Base-by-base conservation (phyloP, 2,329 filamentous ascomycete species). In the Lasiodiplodia citricola region DNA sequence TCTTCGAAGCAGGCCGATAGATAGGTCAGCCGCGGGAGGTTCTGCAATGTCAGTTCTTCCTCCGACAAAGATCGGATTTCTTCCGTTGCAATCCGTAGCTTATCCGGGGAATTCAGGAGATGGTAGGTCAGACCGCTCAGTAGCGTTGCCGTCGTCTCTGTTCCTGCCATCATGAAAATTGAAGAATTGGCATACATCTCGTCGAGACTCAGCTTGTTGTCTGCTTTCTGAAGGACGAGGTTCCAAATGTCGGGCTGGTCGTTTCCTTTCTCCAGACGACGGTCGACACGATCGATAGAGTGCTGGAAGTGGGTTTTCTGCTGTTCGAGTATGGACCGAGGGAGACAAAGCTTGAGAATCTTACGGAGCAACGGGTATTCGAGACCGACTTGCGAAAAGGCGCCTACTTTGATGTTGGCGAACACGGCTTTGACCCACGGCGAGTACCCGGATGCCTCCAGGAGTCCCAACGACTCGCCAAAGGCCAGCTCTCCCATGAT, bases 101-200 rank as follows among this genome's bases (percentile, higher is more conserved):
- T 35, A 35, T 35, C 31, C 8, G 31, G 31, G 8, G 31, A 10
- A 1, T 35, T 66, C 13, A 80, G 70, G 0, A 85, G 73, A 0
- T 77, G 73, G 55, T 76, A 83, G 0, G 78, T 79, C 0, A 75
- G 72, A 1, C 80, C 81, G 0, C 75, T 72, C 2, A 83, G 70
- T 8, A 77, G 70, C 0, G 80, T 79, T 1, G 81, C 80, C 0
- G 80, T 82, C 1, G 81, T 83, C 57, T 83, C 80, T 1, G 75
- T 78, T 0, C 81, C 82, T 1, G 76, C 81, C 16, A 78, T 71
- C 13, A 80, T 74, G 54, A 57, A 37, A 4, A 28, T 57, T 21
- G 21, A 28, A 14, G 54, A 23, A 2, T 21, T 23, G 54, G 21
- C 31, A 11, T 57, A 21, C 54, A 57, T 57, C 57, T 62, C 57